phyloP scores from a whole-genome alignment of 2,329 filamentous ascomycete species.

The Lasiodiplodia citricola region DNA sequence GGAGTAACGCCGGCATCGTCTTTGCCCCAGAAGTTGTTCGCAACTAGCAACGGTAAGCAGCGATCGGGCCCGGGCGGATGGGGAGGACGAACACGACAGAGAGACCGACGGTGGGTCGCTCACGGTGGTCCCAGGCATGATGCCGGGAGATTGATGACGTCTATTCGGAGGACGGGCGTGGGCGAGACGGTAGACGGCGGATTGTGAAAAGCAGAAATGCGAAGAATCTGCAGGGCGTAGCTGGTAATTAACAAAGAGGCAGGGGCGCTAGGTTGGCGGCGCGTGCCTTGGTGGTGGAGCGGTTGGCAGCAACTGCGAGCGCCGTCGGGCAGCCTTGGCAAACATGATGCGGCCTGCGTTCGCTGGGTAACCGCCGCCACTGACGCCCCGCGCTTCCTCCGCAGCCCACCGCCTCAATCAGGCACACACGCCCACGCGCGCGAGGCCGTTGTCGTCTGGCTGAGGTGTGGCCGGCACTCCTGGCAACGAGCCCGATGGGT shows the following conservation, averaged over 20 bases:
- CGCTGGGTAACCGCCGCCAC: constrained; percentile 25
- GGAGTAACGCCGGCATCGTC: constrained; percentile 95
- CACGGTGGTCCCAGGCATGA: constrained; percentile 64
- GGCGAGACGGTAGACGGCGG: background rate
- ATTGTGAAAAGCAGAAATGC: background rate
- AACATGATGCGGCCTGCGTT: constrained; percentile 24
- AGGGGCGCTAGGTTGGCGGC: constrained; percentile 16
- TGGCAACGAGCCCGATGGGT: background rate
- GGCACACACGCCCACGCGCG: background rate
- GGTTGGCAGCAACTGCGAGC: constrained; percentile 9
- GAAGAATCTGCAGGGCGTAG: constrained; percentile 13
- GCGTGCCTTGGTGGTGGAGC: constrained; percentile 22
- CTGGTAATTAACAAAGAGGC: constrained; percentile 21
- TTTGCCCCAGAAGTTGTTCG: constrained; percentile 99
- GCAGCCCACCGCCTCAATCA: background rate
- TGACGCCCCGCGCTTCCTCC: background rate
- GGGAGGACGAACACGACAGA: constrained; percentile 64
- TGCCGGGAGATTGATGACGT: constrained; percentile 33
- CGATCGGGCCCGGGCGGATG: constrained; percentile 17
- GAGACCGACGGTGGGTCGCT: constrained; percentile 69
- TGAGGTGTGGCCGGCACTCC: background rate
- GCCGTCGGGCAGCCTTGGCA: constrained; percentile 13
- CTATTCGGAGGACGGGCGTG: background rate
- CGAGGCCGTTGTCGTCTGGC: background rate
- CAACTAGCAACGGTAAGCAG: constrained; percentile 65